Base-by-base conservation (phyloP, 2,329 filamentous ascomycete genomes). In the Fonsecaea nubica region DNA sequence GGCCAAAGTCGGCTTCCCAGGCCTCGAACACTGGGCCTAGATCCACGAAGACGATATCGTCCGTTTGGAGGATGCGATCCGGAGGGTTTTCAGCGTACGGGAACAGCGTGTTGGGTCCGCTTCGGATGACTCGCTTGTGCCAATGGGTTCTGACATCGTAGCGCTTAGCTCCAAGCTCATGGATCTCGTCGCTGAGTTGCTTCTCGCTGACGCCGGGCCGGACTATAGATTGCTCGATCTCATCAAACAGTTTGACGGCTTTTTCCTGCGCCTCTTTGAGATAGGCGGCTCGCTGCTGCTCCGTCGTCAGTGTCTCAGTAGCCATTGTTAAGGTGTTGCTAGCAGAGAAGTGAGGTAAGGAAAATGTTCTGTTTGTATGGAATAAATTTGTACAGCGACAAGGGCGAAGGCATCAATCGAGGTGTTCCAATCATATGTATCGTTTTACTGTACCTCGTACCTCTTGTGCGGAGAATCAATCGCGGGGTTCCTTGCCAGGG, bases 1-100 rank as follows among this genome's bases (percentile, higher is more conserved):
- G 81, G 7, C 83, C 83, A 64, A 85, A 85, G 67, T 85, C 83
- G 4, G 83, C 83, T 71, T 85, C 83, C 81, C 81, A 86, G 0
- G 76, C 77, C 58, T 84, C 83, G 63, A 85, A 84, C 0, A 85
- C 82, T 0, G 83, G 83, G 0, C 83, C 83, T 1, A 85, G 75
- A 67, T 85, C 83, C 38, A 85, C 79, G 63, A 83, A 80, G 2
- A 86, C 74, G 57, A 86, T 85, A 63, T 86, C 83, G 60, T 84
- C 82, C 2, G 74, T 71, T 66, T 81, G 69, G 56, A 86, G 80
- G 36, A 79, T 72, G 3, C 83, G 81, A 67, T 85, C 82, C 0
- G 82, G 81, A 0, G 83, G 82, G 70, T 84, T 84, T 2, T 83
- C 83, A 3, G 76, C 73, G 62, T 83, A 85, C 0, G 83, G 83